A percentile compares a stretch with the other conserved stretches of the same genome.
Conservation (phyloP, 768 basidiomycete genomes). For the Termitomyces sp. region DNA sequence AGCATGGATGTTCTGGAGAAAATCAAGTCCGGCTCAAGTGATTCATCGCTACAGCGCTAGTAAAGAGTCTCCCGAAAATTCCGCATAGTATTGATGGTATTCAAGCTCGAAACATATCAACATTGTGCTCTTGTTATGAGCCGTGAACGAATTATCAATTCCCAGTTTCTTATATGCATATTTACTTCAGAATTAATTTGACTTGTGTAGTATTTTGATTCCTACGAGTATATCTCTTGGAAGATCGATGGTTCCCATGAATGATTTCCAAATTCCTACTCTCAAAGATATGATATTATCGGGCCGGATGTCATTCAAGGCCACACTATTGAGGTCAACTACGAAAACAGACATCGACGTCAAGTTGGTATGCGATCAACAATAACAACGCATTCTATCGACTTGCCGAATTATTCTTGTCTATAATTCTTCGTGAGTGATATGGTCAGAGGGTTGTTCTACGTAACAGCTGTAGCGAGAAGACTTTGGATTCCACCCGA, state of each 20-base stretch:
- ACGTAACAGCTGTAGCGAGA: slow-evolving; percentile 32
- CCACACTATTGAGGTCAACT: neutral
- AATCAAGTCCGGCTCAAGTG: neutral
- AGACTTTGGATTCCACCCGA: slow-evolving; percentile 32
- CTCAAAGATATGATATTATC: neutral
- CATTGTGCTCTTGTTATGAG: no score
- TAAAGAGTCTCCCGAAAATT: neutral
- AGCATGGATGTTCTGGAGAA: neutral
- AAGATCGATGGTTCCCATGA: no score
- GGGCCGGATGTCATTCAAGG: neutral
- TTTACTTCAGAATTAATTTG: neutral
- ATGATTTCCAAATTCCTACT: neutral
- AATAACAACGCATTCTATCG: neutral
- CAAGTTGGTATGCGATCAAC: no score
- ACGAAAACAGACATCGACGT: no score
- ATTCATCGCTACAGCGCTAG: neutral
- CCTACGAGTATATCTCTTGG: no score
- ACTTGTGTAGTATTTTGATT: no score
- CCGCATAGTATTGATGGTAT: neutral
- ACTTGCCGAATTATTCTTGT: neutral
- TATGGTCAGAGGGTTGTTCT: slow-evolving; percentile 2
- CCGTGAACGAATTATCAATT: neutral
- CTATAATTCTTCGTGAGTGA: slow-evolving; percentile 1
- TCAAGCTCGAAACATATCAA: neutral
- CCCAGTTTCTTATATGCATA: no score